phyloP scores from a whole-genome alignment of 371 early-diverging fungal genomes.

The Mortierella polycephala region DNA sequence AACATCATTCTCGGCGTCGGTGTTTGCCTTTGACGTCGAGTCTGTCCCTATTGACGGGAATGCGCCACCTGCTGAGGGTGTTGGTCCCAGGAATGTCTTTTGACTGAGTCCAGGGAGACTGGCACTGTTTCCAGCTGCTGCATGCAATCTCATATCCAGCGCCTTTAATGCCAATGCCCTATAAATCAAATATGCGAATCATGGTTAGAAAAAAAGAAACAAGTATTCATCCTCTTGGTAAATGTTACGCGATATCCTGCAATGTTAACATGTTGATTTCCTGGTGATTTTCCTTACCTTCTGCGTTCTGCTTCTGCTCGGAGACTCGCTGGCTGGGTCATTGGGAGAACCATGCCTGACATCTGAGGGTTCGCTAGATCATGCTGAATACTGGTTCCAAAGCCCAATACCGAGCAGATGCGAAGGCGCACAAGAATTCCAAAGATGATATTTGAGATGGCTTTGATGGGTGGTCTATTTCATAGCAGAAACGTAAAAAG shows the following conservation, averaged over 20 bases:
- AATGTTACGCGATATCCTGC: not conserved
- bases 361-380: constrained; percentile 58
- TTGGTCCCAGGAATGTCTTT: constrained; percentile 24
- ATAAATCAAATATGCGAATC: not conserved
- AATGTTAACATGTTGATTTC: not conserved
- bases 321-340: constrained; percentile 64
- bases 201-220: not conserved
- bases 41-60: not conserved
- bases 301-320: constrained; percentile 73
- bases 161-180: constrained; percentile 75
- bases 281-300: constrained; percentile 52
- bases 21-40: constrained; percentile 5
- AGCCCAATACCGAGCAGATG: constrained; percentile 58
- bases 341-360: constrained; percentile 34
- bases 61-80: constrained; percentile 13
- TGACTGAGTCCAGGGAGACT: constrained; percentile 23
- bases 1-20: constrained; percentile 17
- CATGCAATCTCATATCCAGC: constrained; percentile 67
- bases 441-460: constrained; percentile 63
- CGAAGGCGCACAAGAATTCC: constrained; percentile 60
- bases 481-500: not conserved
- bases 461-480: constrained; percentile 61
- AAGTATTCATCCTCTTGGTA: too few species aligned
- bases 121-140: constrained; percentile 37
- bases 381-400: constrained; percentile 54